Evolutionary conservation across 2,329 filamentous ascomycete genomes (phyloP).

Genomic region (Drechmeria coniospora): DNA sequence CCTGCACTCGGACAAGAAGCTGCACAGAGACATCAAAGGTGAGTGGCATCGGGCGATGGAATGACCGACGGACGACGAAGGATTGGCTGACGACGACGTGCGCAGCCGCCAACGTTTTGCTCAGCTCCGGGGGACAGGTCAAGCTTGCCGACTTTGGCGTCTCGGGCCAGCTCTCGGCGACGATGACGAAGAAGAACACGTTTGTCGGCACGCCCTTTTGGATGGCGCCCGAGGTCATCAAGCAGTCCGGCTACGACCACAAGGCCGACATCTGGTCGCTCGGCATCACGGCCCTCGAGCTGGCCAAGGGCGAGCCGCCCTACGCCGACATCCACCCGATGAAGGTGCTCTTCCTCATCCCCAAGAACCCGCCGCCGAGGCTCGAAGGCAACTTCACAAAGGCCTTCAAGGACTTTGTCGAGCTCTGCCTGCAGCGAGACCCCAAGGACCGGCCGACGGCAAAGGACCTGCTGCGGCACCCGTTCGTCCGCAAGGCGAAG

Average conservation of each 20-base stretch:
- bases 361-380: conserved; percentile 77
- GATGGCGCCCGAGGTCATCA: conserved; percentile 99
- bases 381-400: conserved; percentile 71
- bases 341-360: conserved; percentile 94
- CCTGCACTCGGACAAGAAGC: conserved; percentile 84
- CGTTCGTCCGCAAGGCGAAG: conserved; percentile 82
- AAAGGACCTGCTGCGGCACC: conserved; percentile 73
- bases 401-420: conserved; percentile 71
- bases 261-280: conserved; percentile 97
- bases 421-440: conserved; percentile 73
- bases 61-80: not conserved
- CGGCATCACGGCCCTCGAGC: conserved; percentile 82
- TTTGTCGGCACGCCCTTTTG: conserved; percentile 98
- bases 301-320: conserved; percentile 83
- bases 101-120: conserved; percentile 77
- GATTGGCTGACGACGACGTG: conserved; percentile 1
- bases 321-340: conserved; percentile 96
- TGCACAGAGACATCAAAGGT: conserved; percentile 95
- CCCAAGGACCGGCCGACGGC: conserved; percentile 79
- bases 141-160: conserved; percentile 97
- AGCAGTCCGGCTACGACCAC: conserved; percentile 94
- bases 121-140: conserved; percentile 83
- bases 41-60: conserved; percentile 11
- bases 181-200: conserved; percentile 99
- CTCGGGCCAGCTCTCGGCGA: conserved; percentile 87